phyloP scores from a whole-genome alignment of 371 early-diverging fungal genomes.

The Mortierella sp. region DNA sequence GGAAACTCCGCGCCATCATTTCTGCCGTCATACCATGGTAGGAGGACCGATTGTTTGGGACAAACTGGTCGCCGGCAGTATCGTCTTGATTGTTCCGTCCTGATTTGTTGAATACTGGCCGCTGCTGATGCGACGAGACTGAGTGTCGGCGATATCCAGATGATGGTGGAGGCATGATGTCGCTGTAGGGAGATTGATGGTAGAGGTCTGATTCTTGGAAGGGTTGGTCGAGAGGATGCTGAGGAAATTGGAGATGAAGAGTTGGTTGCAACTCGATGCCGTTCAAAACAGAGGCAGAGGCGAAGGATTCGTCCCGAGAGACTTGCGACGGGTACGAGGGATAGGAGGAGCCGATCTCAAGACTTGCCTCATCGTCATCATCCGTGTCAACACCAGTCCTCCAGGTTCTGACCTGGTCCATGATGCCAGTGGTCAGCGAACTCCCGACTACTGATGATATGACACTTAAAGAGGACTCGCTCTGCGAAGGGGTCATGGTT shows the following conservation, averaged over 20 bases:
- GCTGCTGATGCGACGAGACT: slow-evolving; percentile 35
- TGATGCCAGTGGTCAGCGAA: slow-evolving; percentile 51
- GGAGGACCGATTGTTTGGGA: slow-evolving; percentile 36
- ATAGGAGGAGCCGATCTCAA: slow-evolving; percentile 48
- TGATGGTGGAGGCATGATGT: slow-evolving; percentile 54
- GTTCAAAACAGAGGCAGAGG: slow-evolving; percentile 40
- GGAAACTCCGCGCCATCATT: slow-evolving; percentile 29
- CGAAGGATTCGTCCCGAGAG: slow-evolving; percentile 36
- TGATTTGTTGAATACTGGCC: slow-evolving; percentile 18
- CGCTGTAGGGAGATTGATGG: slow-evolving; percentile 25
- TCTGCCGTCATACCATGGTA: slow-evolving; percentile 41
- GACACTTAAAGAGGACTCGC: slow-evolving; percentile 45
- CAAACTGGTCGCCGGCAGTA: slow-evolving; percentile 43
- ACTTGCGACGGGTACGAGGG: slow-evolving; percentile 45
- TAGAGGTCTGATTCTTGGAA: slow-evolving; percentile 16
- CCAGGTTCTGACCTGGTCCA: slow-evolving; percentile 57
- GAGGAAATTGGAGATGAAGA: slow-evolving; percentile 50
- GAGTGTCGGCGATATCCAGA: slow-evolving; percentile 47
- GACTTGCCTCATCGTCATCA: slow-evolving; percentile 53
- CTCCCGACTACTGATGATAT: slow-evolving; percentile 51
- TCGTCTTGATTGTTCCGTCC: slow-evolving; percentile 48
- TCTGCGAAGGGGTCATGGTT: slow-evolving; percentile 46
- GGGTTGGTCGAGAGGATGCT: slow-evolving; percentile 42
- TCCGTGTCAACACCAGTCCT: slow-evolving; percentile 50
- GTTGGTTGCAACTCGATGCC: slow-evolving; percentile 55